Evolutionary conservation across 805 yeast species (phyloP).

Genomic region (Lipomyces sp.): DNA sequence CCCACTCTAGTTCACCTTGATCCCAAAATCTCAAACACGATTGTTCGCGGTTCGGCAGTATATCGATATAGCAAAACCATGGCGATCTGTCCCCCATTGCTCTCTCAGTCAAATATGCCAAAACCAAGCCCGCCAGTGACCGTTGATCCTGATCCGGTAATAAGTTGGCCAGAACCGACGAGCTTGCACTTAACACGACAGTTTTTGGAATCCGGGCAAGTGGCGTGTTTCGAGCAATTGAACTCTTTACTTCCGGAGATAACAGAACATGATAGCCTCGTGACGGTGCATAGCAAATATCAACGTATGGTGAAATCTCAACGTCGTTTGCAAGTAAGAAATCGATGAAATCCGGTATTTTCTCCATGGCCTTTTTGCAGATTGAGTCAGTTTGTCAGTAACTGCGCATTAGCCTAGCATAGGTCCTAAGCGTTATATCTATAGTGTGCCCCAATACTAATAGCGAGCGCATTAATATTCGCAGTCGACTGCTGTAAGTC

Average conservation of each 20-base stretch:
- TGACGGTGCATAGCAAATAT: constrained; percentile 18
- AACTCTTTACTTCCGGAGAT: constrained; percentile 28
- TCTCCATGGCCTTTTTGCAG: constrained; percentile 18
- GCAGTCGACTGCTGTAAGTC: too few species aligned
- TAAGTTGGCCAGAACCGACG: constrained; percentile 63
- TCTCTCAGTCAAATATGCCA: constrained; percentile 75
- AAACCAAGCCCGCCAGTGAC: constrained; percentile 69
- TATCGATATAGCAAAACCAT: constrained; percentile 70
- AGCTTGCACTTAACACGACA: constrained; percentile 45
- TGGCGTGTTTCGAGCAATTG: constrained; percentile 48
- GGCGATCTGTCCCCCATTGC: constrained; percentile 68
- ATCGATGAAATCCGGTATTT: constrained; percentile 13
- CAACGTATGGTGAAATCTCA: constrained; percentile 19
- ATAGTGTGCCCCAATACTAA: too few species aligned
- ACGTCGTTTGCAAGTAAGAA: constrained; percentile 21
- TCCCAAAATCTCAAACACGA: constrained; percentile 63
- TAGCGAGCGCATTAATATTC: too few species aligned
- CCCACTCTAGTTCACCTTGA: constrained; percentile 48
- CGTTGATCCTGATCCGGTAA: constrained; percentile 53
- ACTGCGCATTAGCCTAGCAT: neutral
- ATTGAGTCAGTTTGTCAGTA: neutral
- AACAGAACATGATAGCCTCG: constrained; percentile 28
- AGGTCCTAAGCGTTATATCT: neutral
- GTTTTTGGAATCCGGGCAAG: constrained; percentile 46
- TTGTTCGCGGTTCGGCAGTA: constrained; percentile 51